Conservation (phyloP, 306 rosid species). For the cucumber (Cucumis sativus) region Cucumber_9930_V3 NC_026656.2:22034001-22034500, state of each 20-base stretch:
- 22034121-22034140: background rate
- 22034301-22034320: slow-evolving; percentile 87
- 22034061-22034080: background rate
- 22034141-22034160: background rate
- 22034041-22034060: background rate
- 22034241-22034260: slow-evolving; percentile 54
- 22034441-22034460: too few species aligned
- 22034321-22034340: slow-evolving; percentile 23
- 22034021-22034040: background rate
- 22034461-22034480: background rate
- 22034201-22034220: slow-evolving; percentile 93
- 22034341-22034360: background rate
- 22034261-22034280: slow-evolving; percentile 59
- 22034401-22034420: background rate
- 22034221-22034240: slow-evolving; percentile 96
- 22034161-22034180: slow-evolving; percentile 2
- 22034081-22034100: background rate
- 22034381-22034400: background rate
- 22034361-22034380: background rate
- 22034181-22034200: slow-evolving; percentile 5
- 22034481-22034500: too few species aligned
- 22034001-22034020: background rate
- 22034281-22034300: slow-evolving; percentile 74
- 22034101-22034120: background rate
- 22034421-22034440: too few species aligned